Evolutionary conservation across 805 yeast species (phyloP).

Genomic region (Debaryomyces maramus): DNA sequence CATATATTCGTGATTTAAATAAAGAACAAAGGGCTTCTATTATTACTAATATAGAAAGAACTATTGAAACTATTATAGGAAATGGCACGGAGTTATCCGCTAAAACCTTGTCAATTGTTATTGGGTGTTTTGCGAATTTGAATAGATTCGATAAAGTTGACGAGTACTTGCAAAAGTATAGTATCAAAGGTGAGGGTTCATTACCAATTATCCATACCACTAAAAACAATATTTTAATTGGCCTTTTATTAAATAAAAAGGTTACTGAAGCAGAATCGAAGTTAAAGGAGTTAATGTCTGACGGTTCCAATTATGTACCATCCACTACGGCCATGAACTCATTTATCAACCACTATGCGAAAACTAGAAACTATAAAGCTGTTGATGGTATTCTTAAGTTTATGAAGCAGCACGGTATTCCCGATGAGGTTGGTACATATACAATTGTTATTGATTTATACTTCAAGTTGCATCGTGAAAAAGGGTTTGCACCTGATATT

Average conservation of each 20-base stretch:
- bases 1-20: slow-evolving; percentile 22
- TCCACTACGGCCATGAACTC: slow-evolving; percentile 52
- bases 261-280: slow-evolving; percentile 46
- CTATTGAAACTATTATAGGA: slow-evolving; percentile 29
- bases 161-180: slow-evolving; percentile 31
- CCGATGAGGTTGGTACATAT: slow-evolving; percentile 63
- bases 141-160: slow-evolving; percentile 44
- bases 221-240: slow-evolving; percentile 47
- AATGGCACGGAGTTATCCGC: slow-evolving; percentile 42
- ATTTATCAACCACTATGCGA: slow-evolving; percentile 45
- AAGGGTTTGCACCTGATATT: slow-evolving; percentile 44
- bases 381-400: slow-evolving; percentile 45
- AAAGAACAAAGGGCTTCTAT: slow-evolving; percentile 26
- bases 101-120: slow-evolving; percentile 47
- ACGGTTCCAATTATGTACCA: slow-evolving; percentile 40
- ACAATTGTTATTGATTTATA: slow-evolving; percentile 57
- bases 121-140: slow-evolving; percentile 48
- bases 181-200: slow-evolving; percentile 16
- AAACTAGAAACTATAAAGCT: slow-evolving; percentile 45
- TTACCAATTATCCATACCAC: slow-evolving; percentile 37
- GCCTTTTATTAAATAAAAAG: slow-evolving; percentile 40
- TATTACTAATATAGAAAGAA: slow-evolving; percentile 24
- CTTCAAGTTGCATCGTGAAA: slow-evolving; percentile 46
- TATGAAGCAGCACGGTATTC: slow-evolving; percentile 42
- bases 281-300: slow-evolving; percentile 36